Base-by-base conservation (phyloP, 148 eudicot species). In the Cornus controversa region DNA sequence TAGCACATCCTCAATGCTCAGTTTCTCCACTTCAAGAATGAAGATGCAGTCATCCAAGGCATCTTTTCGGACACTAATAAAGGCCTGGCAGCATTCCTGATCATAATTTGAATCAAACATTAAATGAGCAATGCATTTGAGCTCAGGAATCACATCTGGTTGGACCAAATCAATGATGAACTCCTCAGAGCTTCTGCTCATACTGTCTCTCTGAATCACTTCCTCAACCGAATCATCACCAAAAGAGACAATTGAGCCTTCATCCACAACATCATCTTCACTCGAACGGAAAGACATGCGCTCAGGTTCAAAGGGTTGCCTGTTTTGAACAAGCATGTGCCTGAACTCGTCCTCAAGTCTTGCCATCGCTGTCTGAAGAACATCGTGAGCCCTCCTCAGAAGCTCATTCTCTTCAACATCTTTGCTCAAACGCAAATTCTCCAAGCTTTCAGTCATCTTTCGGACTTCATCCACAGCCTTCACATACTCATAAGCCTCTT, bases 1-100 rank as follows among this genome's bases (percentile, higher is more conserved):
- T 76, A 89, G 67, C 66, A 91, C 90, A 76, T 95, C 96, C 54
- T 95, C 98, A 23, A 93, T 90, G 84, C 93, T 90, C 34, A 93
- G 73, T 36, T 84, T 92, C 82, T 93, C 92, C 50, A 89, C 86
- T 65, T 89, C 94, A 20, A 95, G 96, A 62, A 82, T 84, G 69
- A 76, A 85, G 65, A 95, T 88, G 79, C 88, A 90, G 71, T 88
- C 93, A 57, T 83, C 91, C 31, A 95, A 75, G 18, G 97, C 90
- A 75, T 93, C 92, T 85, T 87, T 95, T 60, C 86, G 88, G 69
- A 79, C 85, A 75, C 84, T 79, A 14, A 90, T 80, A 47, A 86
- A 93, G 34, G 91, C 92, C 69, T 90, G 94, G 60, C 88, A 85
- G 73, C 95, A 93, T 66, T 95, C 98, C 23, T 67, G 84, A 18